Base-by-base conservation (phyloP, 371 early-diverging fungal genomes). In the Mortierella sp. region DNA sequence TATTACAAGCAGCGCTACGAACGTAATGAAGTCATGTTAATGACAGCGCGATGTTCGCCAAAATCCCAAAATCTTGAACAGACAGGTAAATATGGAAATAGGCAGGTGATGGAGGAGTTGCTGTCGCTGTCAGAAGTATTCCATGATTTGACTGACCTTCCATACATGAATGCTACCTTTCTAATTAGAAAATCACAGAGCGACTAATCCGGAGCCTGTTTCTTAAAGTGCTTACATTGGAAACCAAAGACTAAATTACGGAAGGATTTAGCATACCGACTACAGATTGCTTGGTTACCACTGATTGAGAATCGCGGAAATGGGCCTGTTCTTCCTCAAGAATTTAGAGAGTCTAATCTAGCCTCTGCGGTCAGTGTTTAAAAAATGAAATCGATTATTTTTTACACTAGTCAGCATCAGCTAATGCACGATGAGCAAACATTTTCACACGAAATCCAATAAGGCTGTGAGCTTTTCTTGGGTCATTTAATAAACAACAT, bases 201-300 rank as follows among this genome's bases (percentile, higher is more conserved):
- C 66, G 57, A 18, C 4, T 55, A 6, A 35, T 66, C 20, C 66
- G 66, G 14, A 51, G 32, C 37, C 11, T 66, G 2, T 1, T 66
- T 5, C 35, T 66, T 5, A 66, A 66, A 32, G 37, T 35, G 12
- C 16, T 66, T 9, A 28, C 20, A 39, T 9, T 57, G 43, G 58
- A 24, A 40, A 6, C 45, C 26, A 26, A 5, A 24, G 5, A 18
- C 11, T 2, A 20, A 32, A 12, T 14, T 28, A 9, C 18, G 10
- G 16, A 68, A 52, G 51, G 35, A 47, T n/a, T 5, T 40, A 1
- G 71, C 57, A 1, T 58, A 64, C 22, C 30, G 71, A 11, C 71
- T 64, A 1, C 71, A 71, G 35, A 57, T 55, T 8, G 11, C 43
- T 0, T 71, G 54, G 40, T 32, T 71, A 16, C 64, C 71, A 1